Evolutionary conservation across 176 grass and related monocot genomes (phyloP), one percentile per base, ranked within the genome.

Genomic region (Oryza brachyantha): DNA sequence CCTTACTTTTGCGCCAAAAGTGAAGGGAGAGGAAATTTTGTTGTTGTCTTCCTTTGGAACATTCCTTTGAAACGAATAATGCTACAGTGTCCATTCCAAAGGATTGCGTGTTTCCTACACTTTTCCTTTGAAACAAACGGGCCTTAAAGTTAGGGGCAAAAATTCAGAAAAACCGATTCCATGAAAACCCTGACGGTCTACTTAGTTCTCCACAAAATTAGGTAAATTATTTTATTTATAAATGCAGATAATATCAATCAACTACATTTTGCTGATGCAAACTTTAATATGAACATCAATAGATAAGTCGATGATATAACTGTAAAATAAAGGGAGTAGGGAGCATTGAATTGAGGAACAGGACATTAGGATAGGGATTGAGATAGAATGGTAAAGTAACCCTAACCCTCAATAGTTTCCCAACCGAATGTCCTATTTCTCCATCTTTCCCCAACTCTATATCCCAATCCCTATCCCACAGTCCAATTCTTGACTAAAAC

Each of bases 221-320:
- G 43, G 57, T 29, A 22, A 48, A 79, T n/a, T 29, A 13, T 84
- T 88, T 88, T 12, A 25, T 57, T 34, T 64, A 57, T 34, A 7
- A 25, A 13, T 13, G 45, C 17, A 43, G 12, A 27, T 60, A 66
- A 82, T 10, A 22, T 5, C 31, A 70, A 55, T 84, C 14, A 75
- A 68, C 13, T 21, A 70, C 8, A 4, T 26, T 26, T 14, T 8
- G 22, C 32, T 29, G 17, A 64, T 29, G 64, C 16, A 42, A 66
- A 68, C 0, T 68, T 41, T 39, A 74, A 48, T 61, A 50, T 31
- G 40, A 54, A 76, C 35, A 13, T 64, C 31, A 19, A 21, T 43
- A 36, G 59, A 58, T 12, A 83, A 31, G 38, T 58, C 24, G 39
- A 32, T 32, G 17, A 74, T 13, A 27, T 19, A 3, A 4, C n/a